Conservation (phyloP, 1,139 yeast species). For the Debaryomyces fabryi region DNA sequence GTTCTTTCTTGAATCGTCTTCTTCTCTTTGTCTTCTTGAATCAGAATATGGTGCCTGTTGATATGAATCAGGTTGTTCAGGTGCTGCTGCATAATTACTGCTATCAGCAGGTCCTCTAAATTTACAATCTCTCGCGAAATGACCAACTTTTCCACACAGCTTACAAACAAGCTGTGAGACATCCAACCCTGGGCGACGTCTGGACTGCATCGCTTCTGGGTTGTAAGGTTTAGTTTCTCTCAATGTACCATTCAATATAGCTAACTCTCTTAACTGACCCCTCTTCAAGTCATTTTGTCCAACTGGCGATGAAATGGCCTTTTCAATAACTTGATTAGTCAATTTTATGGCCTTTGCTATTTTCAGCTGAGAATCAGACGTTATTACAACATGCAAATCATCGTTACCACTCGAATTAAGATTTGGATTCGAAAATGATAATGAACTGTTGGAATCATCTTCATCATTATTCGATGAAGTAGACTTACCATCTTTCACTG, state of each 20-base stretch:
- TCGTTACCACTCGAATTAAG: slow-evolving; percentile 46
- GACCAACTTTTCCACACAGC: slow-evolving; percentile 82
- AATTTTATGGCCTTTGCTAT: slow-evolving; percentile 74
- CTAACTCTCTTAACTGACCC: slow-evolving; percentile 88
- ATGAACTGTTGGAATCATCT: slow-evolving; percentile 19
- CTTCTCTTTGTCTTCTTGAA: slow-evolving; percentile 18
- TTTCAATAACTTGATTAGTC: slow-evolving; percentile 76
- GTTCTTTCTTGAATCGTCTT: slow-evolving; percentile 1
- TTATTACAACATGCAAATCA: slow-evolving; percentile 85
- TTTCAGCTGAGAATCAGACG: slow-evolving; percentile 80
- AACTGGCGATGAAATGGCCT: slow-evolving; percentile 85
- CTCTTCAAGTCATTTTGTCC: slow-evolving; percentile 92
- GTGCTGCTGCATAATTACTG: slow-evolving; percentile 3
- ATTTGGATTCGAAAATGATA: slow-evolving; percentile 28
- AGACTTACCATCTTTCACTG: slow-evolving; percentile 88
- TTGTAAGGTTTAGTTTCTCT: slow-evolving; percentile 76
- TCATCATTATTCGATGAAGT: slow-evolving; percentile 29
- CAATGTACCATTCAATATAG: slow-evolving; percentile 90
- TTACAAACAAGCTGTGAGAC: slow-evolving; percentile 69
- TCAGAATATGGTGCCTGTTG: slow-evolving; percentile 10
- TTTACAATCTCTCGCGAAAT: slow-evolving; percentile 85
- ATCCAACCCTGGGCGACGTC: slow-evolving; percentile 46
- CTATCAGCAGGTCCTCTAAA: slow-evolving; percentile 13
- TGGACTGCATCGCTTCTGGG: slow-evolving; percentile 51
- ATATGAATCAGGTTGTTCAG: slow-evolving; percentile 1